Base-by-base conservation (phyloP, 2,329 filamentous ascomycete genomes). In the Saccharata proteae region DNA sequence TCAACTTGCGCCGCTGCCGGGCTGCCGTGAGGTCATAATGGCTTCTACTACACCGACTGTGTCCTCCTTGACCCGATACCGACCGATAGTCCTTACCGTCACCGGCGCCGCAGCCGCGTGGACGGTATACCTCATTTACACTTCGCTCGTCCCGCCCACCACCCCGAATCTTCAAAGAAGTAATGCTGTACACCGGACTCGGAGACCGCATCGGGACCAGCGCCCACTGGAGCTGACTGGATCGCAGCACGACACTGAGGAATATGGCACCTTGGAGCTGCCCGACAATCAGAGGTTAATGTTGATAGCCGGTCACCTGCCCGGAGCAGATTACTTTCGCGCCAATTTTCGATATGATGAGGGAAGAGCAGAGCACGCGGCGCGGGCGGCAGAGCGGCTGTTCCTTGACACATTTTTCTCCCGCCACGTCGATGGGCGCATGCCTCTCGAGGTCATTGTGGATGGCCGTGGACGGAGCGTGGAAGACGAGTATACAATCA, bases 161-260 rank as follows among this genome's bases (percentile, higher is more conserved):
- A 45, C 43, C 36, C 45, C 32, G 16, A 37, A 45, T 10, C 57
- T 82, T 17, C 77, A 71, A 42, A 64, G 78, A 39, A 77, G 76
- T 47, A 81, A 80, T 52, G 77, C 78, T 8, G 49, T 81, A 21
- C 73, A 76, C 38, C 67, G 70, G 27, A 48, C 57, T 18, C 62
- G 61, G 15, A 48, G 54, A 3, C 43, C 43, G 20, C 35, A 57
- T 55, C 33, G n/a, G n/a, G 13, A 7, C 11, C 14, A 3, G 12
- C 29, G 4, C 16, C 18, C 4, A 7, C 18, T 10, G 16, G 17
- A 13, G 34, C 26, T 3, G 18, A 23, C 16, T 5, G n/a, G 23
- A 7, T 26, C 10, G 9, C 14, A 2, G 12, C 16, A 3, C 30
- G 10, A 5, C 29, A 23, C 2, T 9, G 15, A 9, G 6, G 14